Percentiles rank a stretch among this genome's conserved stretches.
Evolutionary conservation across 2,329 filamentous ascomycete genomes (phyloP).

Genomic region (Blastomyces emzantsi): DNA sequence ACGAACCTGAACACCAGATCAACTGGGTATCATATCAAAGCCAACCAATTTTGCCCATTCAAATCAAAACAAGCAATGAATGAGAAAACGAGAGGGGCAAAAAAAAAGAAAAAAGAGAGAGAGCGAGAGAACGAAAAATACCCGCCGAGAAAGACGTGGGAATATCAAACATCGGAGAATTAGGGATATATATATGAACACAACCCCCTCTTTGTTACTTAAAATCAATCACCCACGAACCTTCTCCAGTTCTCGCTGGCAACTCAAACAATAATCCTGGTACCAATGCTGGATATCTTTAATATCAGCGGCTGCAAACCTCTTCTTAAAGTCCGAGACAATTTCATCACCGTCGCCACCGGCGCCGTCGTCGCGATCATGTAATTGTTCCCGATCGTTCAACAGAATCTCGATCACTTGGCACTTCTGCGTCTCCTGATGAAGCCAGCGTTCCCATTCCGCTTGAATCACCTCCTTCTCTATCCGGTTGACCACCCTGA

Average conservation of each 20-base stretch:
- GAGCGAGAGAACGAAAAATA: slow-evolving; percentile 11
- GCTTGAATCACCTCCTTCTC: slow-evolving; percentile 76
- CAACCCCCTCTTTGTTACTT: slow-evolving; percentile 8
- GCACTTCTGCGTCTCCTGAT: slow-evolving; percentile 69
- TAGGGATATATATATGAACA: background rate
- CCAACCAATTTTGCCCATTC: background rate
- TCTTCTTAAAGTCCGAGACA: slow-evolving; percentile 22
- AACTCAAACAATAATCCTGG: slow-evolving; percentile 55
- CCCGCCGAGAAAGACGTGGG: slow-evolving; percentile 10
- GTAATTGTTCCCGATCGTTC: slow-evolving; percentile 19
- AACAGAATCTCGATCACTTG: slow-evolving; percentile 49
- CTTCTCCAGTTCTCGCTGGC: slow-evolving; percentile 38
- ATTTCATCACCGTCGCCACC: slow-evolving; percentile 17
- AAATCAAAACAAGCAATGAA: slow-evolving; percentile 12
- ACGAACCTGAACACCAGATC: slow-evolving; percentile 6
- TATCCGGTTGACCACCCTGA: slow-evolving; percentile 81
- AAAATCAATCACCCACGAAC: slow-evolving; percentile 19
- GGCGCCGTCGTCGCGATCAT: slow-evolving; percentile 14
- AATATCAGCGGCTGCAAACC: slow-evolving; percentile 26
- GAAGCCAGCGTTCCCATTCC: slow-evolving; percentile 91
- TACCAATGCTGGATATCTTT: slow-evolving; percentile 49
- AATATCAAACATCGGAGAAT: background rate
- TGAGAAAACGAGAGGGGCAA: slow-evolving; percentile 6
- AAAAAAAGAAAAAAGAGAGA: slow-evolving; percentile 12
- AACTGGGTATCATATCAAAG: slow-evolving; percentile 10